Evolutionary conservation across 2,329 filamentous ascomycete genomes (phyloP).

Genomic region (Cryphonectria parasitica): DNA sequence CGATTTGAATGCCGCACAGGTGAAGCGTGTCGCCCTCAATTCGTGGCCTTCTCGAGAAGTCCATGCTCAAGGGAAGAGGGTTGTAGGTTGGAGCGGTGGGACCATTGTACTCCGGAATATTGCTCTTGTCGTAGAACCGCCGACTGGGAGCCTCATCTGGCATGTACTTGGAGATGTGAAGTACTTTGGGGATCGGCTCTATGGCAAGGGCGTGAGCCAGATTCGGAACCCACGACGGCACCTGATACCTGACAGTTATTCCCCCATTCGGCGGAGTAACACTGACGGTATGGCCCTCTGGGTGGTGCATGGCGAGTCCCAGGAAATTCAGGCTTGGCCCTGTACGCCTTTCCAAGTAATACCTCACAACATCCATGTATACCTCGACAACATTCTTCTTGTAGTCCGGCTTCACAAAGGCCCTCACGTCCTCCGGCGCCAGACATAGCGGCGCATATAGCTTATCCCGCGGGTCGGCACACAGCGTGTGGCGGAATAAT

Average conservation of each 20-base stretch:
- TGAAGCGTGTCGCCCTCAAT: neutral
- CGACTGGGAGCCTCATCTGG: neutral
- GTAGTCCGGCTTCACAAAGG: slow-evolving; percentile 1
- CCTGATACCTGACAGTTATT: neutral
- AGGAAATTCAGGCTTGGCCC: neutral
- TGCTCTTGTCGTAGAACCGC: neutral
- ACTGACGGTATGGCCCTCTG: neutral
- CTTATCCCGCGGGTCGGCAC: slow-evolving; percentile 5
- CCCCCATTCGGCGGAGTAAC: neutral
- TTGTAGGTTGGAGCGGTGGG: neutral
- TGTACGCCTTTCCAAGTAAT: neutral
- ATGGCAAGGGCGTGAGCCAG: neutral
- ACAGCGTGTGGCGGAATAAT: slow-evolving; percentile 2
- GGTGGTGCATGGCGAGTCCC: neutral
- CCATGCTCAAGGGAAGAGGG: neutral
- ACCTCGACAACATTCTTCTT: neutral
- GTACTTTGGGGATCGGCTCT: neutral
- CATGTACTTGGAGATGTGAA: neutral
- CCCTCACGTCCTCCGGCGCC: neutral
- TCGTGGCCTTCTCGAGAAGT: neutral
- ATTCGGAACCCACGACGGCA: slow-evolving; percentile 5
- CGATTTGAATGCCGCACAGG: neutral
- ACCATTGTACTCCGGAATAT: neutral
- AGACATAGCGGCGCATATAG: slow-evolving; percentile 1
- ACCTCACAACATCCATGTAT: neutral